Percentiles rank a stretch among this genome's conserved stretches.
Evolutionary conservation across 1,139 yeast species (phyloP).

Genomic region (Neolecta irregularis): DNA sequence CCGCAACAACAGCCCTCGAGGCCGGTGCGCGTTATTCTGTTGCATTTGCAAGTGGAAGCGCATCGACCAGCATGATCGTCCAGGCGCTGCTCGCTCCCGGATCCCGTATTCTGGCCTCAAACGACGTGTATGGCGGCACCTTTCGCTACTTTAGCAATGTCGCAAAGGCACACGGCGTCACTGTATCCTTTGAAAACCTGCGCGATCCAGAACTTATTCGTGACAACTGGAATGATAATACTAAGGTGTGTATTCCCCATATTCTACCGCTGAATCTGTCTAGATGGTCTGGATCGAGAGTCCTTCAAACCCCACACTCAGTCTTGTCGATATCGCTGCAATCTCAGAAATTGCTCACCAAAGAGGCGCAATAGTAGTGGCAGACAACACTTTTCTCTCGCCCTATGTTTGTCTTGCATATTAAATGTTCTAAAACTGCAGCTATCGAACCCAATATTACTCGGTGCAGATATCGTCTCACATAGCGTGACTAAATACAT

Average conservation of each 20-base stretch:
- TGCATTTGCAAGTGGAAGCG: slow-evolving; percentile 76
- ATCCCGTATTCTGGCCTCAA: slow-evolving; percentile 63
- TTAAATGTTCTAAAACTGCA: too few relatives aligned
- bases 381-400: slow-evolving; percentile 87
- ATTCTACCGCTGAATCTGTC: slow-evolving; percentile 15
- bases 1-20: slow-evolving; percentile 67
- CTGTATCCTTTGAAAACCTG: slow-evolving; percentile 50
- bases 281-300: slow-evolving; percentile 75
- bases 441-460: slow-evolving; percentile 67
- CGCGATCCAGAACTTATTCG: slow-evolving; percentile 39
- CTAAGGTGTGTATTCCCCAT: slow-evolving; percentile 5
- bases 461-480: slow-evolving; percentile 76
- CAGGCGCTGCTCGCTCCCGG: slow-evolving; percentile 45
- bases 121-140: slow-evolving; percentile 88
- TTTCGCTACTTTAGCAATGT: slow-evolving; percentile 83
- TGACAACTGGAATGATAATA: background rate
- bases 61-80: slow-evolving; percentile 64
- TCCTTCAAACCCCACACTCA: slow-evolving; percentile 76
- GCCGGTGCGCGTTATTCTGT: slow-evolving; percentile 61
- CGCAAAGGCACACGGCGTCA: slow-evolving; percentile 65
- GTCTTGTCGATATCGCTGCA: slow-evolving; percentile 52
- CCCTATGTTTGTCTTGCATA: slow-evolving; percentile 83
- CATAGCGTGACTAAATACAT: slow-evolving; percentile 86
- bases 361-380: slow-evolving; percentile 44
- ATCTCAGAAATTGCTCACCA: slow-evolving; percentile 36